phyloP scores from a whole-genome alignment of 1,139 yeast genomes.

The Yamadazyma dushanensis region DNA sequence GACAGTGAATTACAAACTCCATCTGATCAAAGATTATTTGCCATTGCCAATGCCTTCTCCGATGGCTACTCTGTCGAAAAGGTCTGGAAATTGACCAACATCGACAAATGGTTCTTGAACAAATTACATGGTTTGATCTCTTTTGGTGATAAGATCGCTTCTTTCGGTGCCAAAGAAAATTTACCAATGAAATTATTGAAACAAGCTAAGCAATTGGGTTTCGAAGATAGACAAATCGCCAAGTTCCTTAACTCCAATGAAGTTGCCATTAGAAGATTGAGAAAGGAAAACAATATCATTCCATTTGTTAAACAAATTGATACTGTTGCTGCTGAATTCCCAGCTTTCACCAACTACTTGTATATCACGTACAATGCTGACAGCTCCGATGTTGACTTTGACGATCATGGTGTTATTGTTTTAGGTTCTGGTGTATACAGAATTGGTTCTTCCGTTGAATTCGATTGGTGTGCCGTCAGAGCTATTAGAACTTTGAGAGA shows the following conservation, averaged over 20 bases:
- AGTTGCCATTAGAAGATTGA: constrained; percentile 85
- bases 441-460: constrained; percentile 92
- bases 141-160: constrained; percentile 63
- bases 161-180: constrained; percentile 59
- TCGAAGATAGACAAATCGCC: constrained; percentile 96
- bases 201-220: constrained; percentile 95
- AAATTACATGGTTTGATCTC: constrained; percentile 73
- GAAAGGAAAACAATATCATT: constrained; percentile 83
- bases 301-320: constrained; percentile 98
- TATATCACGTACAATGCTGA: constrained; percentile 96
- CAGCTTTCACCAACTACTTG: constrained; percentile 92
- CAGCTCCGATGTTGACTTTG: constrained; percentile 78
- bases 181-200: constrained; percentile 63
- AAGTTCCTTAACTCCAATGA: constrained; percentile 87
- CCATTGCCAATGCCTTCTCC: constrained; percentile 88
- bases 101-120: constrained; percentile 96
- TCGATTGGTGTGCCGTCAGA: constrained; percentile 95
- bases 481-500: constrained; percentile 94
- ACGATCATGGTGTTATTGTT: constrained; percentile 87
- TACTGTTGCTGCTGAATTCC: constrained; percentile 99
- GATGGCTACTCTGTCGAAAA: constrained; percentile 89
- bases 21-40: constrained; percentile 93
- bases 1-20: constrained; percentile 93
- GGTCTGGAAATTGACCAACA: constrained; percentile 88
- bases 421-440: constrained; percentile 94